Percentiles rank a stretch among this genome's conserved stretches.
Conservation (phyloP, 2,329 filamentous ascomycete species). For the Fusarium hainanense region DNA sequence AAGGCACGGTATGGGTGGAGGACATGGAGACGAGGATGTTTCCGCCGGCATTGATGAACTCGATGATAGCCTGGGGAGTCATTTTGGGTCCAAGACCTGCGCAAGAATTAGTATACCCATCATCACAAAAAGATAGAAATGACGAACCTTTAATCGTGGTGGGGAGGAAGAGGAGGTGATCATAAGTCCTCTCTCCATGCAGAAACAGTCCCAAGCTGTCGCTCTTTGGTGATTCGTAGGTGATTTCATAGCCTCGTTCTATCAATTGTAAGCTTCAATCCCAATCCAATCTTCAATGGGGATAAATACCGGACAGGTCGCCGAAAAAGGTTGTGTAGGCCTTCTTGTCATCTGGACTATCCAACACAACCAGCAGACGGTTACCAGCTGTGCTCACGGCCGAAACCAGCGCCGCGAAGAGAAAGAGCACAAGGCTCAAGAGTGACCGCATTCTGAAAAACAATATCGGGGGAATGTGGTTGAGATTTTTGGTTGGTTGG, state of each 20-base stretch:
- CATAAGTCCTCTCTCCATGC: constrained; percentile 87
- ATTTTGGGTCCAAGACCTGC: constrained; percentile 87
- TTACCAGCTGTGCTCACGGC: constrained; percentile 83
- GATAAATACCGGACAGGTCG: constrained; percentile 72
- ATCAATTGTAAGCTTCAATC: constrained; percentile 37
- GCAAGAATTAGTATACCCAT: constrained; percentile 24
- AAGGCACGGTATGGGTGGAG: constrained; percentile 74
- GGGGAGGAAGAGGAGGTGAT: constrained; percentile 90
- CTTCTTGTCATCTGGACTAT: constrained; percentile 82
- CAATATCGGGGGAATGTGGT: constrained; percentile 4
- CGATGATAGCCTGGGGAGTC: constrained; percentile 84
- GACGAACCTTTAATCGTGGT: constrained; percentile 86
- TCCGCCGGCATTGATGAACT: constrained; percentile 91
- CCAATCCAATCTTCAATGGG: neutral
- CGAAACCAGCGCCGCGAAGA: constrained; percentile 73
- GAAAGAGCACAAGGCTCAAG: constrained; percentile 75
- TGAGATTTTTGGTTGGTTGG: constrained; percentile 5
- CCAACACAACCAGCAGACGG: constrained; percentile 85
- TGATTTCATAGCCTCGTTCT: constrained; percentile 86
- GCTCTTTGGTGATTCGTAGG: constrained; percentile 85
- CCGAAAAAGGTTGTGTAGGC: constrained; percentile 84
- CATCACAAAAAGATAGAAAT: neutral
- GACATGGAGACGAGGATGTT: constrained; percentile 91
- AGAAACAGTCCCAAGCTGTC: constrained; percentile 81
- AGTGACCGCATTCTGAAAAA: constrained; percentile 74